These are phyloP conservation scores for Mucor racemosus DNA, from an alignment of 371 early-diverging fungal species.

Conservation along the genomic window DNA sequence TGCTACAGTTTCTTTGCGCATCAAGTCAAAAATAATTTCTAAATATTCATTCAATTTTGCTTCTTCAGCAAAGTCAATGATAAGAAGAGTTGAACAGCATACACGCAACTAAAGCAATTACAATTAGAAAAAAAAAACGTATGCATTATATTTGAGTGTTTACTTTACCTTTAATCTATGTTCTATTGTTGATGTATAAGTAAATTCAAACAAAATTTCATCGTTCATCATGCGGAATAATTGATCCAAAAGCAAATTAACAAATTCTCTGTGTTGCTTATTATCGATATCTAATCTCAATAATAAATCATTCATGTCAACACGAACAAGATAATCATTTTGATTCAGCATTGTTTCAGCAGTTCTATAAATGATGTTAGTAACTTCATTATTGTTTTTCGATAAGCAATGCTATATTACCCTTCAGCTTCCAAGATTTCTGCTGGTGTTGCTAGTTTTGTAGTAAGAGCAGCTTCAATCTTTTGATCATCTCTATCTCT, in stretches of 20 bases:
- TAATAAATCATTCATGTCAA: conserved; percentile 57
- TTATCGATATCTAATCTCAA: conserved; percentile 43
- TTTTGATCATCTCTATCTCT: conserved; percentile 62
- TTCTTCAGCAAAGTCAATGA: conserved; percentile 45
- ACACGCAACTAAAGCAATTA: conserved; percentile 41
- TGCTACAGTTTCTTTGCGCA: conserved; percentile 48
- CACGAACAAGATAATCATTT: conserved; percentile 64
- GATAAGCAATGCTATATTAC: conserved; percentile 15
- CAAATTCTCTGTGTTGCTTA: conserved; percentile 36
- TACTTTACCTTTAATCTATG: conserved; percentile 54
- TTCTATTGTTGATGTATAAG: conserved; percentile 47
- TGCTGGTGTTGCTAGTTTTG: conserved; percentile 38
- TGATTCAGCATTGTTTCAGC: conserved; percentile 38
- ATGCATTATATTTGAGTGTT: background rate
- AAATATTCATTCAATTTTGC: conserved; percentile 37
- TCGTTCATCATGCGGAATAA: conserved; percentile 33
- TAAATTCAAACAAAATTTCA: conserved; percentile 28
- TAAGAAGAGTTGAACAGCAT: conserved; percentile 56
- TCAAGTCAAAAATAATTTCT: conserved; percentile 31
- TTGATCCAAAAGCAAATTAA: conserved; percentile 34
- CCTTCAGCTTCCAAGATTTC: conserved; percentile 40
- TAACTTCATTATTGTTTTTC: too few relatives aligned
- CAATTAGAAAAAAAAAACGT: too few relatives aligned
- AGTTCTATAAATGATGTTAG: conserved; percentile 25
- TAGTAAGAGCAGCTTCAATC: conserved; percentile 54